These are phyloP conservation scores for Corymbia calophylla DNA, from an alignment of 441 rosid species.

Conservation along the genomic window DNA sequence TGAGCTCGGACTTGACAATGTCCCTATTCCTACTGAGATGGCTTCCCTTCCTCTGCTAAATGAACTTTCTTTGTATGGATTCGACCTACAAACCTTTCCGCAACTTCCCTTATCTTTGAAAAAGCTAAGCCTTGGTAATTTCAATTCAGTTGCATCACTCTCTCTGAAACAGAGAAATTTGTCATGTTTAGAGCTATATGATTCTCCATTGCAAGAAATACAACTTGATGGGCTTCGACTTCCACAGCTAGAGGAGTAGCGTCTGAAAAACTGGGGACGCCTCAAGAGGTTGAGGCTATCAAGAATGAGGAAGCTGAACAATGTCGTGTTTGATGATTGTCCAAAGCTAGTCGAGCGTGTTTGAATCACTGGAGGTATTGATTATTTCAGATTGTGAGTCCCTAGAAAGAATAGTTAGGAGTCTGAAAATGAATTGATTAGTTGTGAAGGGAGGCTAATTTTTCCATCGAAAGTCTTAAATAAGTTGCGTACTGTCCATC, in stretches of 20 bases:
- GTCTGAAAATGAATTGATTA: background rate
- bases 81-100: background rate
- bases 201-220: background rate
- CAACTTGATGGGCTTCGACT: background rate
- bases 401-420: background rate
- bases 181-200: no score
- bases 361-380: background rate
- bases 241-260: background rate
- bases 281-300: background rate
- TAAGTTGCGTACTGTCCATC: fast-evolving
- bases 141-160: no score
- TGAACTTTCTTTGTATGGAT: background rate
- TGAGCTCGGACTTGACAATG: background rate
- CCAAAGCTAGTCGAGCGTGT: background rate
- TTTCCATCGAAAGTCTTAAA: background rate
- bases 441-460: background rate
- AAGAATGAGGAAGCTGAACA: background rate
- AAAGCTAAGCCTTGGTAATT: background rate
- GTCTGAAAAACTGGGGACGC: fast-evolving
- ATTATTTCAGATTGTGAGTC: fast-evolving
- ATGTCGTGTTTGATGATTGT: fast-evolving
- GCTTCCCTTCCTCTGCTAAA: background rate
- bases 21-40: background rate
- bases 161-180: no score
- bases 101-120: background rate